These are phyloP conservation scores for Paraconiothyrium brasiliense DNA, from an alignment of 2,329 filamentous ascomycete species.

Conservation along the genomic window DNA sequence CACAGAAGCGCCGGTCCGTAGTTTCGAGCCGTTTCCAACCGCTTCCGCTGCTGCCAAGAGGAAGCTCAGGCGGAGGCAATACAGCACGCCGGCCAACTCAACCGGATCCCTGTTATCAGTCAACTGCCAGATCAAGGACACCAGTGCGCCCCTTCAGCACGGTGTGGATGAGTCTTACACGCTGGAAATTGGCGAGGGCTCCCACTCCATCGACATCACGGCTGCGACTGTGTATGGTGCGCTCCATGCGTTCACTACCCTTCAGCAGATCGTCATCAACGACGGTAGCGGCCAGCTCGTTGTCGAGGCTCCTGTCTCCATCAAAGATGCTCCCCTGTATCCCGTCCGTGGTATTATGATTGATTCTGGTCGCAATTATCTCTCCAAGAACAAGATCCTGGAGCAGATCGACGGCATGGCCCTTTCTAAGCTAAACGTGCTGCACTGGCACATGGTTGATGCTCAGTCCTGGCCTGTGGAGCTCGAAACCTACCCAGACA, in stretches of 20 bases:
- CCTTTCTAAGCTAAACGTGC: slow-evolving; percentile 65
- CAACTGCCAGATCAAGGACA: slow-evolving; percentile 58
- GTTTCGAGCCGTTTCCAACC: slow-evolving; percentile 63
- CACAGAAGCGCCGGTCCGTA: slow-evolving; percentile 61
- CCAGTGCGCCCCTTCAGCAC: slow-evolving; percentile 60
- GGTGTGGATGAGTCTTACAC: slow-evolving; percentile 68
- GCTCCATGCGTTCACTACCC: slow-evolving; percentile 65
- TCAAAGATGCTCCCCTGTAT: slow-evolving; percentile 62
- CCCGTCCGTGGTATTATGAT: slow-evolving; percentile 66
- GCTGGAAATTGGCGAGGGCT: slow-evolving; percentile 53
- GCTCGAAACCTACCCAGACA: slow-evolving; percentile 60
- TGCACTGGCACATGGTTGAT: slow-evolving; percentile 67
- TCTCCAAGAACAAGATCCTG: slow-evolving; percentile 60
- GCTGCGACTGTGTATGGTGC: slow-evolving; percentile 64
- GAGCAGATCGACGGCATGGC: slow-evolving; percentile 66
- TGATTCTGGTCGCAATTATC: slow-evolving; percentile 65
- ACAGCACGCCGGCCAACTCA: slow-evolving; percentile 31
- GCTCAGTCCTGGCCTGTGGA: slow-evolving; percentile 65
- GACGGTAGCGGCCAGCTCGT: slow-evolving; percentile 56
- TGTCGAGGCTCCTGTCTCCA: slow-evolving; percentile 63
- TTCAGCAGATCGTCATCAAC: slow-evolving; percentile 65
- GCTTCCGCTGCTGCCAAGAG: slow-evolving; percentile 33
- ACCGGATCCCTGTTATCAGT: slow-evolving; percentile 53
- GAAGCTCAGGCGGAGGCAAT: slow-evolving; percentile 34
- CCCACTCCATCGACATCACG: slow-evolving; percentile 56